A percentile compares a stretch with the other conserved stretches of the same genome.
phyloP scores from a whole-genome alignment of 2,329 filamentous ascomycete genomes.

The Pyrenophora graminea region DNA sequence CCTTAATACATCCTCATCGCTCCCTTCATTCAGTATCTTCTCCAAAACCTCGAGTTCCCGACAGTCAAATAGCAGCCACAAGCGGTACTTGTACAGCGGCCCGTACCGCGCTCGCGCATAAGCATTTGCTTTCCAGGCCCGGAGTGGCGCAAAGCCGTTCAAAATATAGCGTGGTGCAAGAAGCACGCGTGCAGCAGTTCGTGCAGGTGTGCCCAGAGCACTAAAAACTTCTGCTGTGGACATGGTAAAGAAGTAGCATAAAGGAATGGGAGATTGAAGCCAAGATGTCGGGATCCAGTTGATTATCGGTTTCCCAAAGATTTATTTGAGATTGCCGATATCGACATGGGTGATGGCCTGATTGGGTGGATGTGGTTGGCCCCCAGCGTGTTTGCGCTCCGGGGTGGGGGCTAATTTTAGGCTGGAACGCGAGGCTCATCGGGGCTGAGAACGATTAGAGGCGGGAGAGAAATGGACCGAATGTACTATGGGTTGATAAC shows the following conservation, averaged over 20 bases:
- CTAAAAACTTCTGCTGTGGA: conserved; percentile 11
- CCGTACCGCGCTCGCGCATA: conserved; percentile 24
- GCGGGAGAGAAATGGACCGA: neutral
- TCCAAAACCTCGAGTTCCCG: conserved; percentile 23
- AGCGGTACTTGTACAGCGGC: conserved; percentile 12
- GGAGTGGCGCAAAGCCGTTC: conserved; percentile 7
- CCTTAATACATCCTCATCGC: conserved; percentile 17
- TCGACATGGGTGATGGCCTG: neutral
- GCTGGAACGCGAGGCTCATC: neutral
- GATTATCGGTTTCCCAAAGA: neutral
- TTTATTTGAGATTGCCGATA: too few species aligned
- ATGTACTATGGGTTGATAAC: too few species aligned
- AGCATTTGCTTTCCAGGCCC: conserved; percentile 4
- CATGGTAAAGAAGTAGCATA: neutral
- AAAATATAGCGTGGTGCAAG: conserved; percentile 11
- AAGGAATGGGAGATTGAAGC: neutral
- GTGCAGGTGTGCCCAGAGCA: conserved; percentile 9
- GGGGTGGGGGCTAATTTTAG: neutral
- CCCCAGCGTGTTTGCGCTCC: neutral
- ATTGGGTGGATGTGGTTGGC: conserved; percentile 1
- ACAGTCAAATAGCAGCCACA: conserved; percentile 29
- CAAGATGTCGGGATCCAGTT: neutral
- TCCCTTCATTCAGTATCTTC: conserved; percentile 19
- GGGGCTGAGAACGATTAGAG: neutral
- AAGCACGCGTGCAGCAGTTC: conserved; percentile 5